Percentiles rank a stretch among this genome's conserved stretches.
These are phyloP conservation scores for Ophiognomonia clavigignenti-juglandacearum DNA, from an alignment of 2,329 filamentous ascomycete species.

Conservation along the genomic window DNA sequence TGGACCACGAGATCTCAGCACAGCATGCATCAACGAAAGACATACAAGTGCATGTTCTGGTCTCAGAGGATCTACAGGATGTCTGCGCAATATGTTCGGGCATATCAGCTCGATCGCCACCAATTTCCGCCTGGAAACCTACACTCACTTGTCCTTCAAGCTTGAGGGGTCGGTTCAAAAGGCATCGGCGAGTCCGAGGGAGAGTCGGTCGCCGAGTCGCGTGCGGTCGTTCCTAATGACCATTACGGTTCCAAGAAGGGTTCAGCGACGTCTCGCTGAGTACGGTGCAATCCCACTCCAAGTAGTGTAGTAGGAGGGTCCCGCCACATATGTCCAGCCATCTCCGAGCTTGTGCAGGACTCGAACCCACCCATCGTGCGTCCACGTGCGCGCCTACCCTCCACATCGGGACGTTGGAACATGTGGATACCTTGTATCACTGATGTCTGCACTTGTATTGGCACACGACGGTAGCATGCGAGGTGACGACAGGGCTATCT, in stretches of 20 bases:
- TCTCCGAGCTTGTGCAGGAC: neutral
- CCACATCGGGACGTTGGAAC: neutral
- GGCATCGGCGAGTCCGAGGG: neutral
- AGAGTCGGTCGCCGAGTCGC: neutral
- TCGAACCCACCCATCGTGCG: neutral
- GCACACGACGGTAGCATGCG: neutral
- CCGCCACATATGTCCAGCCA: neutral
- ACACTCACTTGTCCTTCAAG: neutral
- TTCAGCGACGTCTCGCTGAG: neutral
- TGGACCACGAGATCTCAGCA: neutral
- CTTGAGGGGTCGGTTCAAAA: neutral
- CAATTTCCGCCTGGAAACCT: neutral
- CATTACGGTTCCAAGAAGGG: neutral
- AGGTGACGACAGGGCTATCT: neutral
- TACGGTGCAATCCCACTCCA: neutral
- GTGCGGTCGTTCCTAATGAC: neutral
- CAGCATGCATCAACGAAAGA: neutral
- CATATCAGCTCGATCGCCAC: neutral
- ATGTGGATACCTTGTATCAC: neutral
- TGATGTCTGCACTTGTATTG: neutral
- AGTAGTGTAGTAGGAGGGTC: neutral
- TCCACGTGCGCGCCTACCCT: neutral
- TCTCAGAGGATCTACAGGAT: no score
- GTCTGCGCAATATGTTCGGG: neutral
- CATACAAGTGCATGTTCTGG: neutral